A percentile compares a stretch with the other conserved stretches of the same genome.
These are phyloP conservation scores for Penicillium steckii DNA, from an alignment of 495 filamentous ascomycete genomes.

Conservation along the genomic window DNA sequence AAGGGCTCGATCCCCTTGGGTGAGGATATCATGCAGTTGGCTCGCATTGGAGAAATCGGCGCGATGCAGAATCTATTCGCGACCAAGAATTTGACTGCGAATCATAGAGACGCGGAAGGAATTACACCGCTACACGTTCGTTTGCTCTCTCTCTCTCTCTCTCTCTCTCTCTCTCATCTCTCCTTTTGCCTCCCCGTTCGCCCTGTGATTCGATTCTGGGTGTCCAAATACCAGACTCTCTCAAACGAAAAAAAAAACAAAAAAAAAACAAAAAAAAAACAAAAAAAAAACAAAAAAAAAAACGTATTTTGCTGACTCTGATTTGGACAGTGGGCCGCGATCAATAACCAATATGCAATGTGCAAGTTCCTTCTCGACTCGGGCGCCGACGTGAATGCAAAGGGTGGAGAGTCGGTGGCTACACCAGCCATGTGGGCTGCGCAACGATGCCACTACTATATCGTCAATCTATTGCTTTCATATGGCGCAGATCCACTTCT, in stretches of 20 bases:
- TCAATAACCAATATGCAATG: slow-evolving; percentile 95
- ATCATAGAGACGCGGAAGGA: slow-evolving; percentile 81
- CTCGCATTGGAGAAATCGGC: slow-evolving; percentile 79
- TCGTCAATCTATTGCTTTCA: slow-evolving; percentile 76
- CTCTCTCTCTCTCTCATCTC: not conserved
- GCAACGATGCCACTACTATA: slow-evolving; percentile 88
- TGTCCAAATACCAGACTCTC: no score
- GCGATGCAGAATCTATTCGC: slow-evolving; percentile 89
- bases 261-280: no score
- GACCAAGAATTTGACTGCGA: slow-evolving; percentile 73
- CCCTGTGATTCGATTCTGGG: no score
- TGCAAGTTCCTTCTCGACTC: slow-evolving; percentile 90
- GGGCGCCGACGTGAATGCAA: slow-evolving; percentile 89
- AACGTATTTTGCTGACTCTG: no score
- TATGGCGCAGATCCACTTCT: slow-evolving; percentile 87
- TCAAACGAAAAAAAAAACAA: no score
- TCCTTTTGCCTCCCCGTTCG: not conserved
- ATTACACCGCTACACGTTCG: slow-evolving; percentile 94
- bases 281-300: no score
- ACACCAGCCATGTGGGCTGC: slow-evolving; percentile 97
- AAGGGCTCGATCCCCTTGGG: slow-evolving; percentile 57
- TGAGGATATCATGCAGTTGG: slow-evolving; percentile 94
- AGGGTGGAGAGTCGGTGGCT: slow-evolving; percentile 89
- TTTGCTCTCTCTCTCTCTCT: slow-evolving; percentile 8
- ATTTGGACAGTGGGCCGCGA: slow-evolving; percentile 99